phyloP scores from a whole-genome alignment of 352 stramenopile genomes.

The Phytophthora sp. region DNA sequence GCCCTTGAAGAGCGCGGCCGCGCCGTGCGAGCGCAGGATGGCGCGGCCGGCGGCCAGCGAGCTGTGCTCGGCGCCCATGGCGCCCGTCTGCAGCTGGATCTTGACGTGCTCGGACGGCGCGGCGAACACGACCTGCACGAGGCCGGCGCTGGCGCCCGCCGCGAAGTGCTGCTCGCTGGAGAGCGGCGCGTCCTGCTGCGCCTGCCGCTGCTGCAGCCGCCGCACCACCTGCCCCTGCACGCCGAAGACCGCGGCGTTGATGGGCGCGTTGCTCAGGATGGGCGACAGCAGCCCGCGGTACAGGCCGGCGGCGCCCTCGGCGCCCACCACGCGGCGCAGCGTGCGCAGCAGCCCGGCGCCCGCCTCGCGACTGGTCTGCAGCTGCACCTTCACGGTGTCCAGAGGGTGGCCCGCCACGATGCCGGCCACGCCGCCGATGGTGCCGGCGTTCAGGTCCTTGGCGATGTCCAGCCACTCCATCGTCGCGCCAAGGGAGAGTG shows the following conservation, averaged over 20 bases:
- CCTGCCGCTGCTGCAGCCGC: slow-evolving; percentile 27
- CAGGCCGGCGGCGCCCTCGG: slow-evolving; percentile 59
- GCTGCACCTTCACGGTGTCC: slow-evolving; percentile 86
- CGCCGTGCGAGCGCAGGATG: slow-evolving; percentile 45
- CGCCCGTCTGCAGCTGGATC: slow-evolving; percentile 78
- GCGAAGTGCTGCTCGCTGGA: slow-evolving; percentile 54
- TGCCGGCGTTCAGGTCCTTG: slow-evolving; percentile 82
- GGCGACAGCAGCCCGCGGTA: slow-evolving; percentile 80
- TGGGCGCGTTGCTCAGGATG: slow-evolving; percentile 81
- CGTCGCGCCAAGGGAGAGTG: background rate
- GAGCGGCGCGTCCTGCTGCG: slow-evolving; percentile 38
- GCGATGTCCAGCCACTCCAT: slow-evolving; percentile 80
- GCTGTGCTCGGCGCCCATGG: slow-evolving; percentile 48
- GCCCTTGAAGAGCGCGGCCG: slow-evolving; percentile 62
- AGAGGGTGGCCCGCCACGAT: slow-evolving; percentile 81
- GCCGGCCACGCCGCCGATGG: slow-evolving; percentile 70
- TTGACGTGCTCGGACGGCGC: slow-evolving; percentile 79
- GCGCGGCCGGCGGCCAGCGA: slow-evolving; percentile 52
- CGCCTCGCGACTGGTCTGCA: slow-evolving; percentile 56
- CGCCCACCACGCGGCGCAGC: slow-evolving; percentile 51
- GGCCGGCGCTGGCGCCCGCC: slow-evolving; percentile 55
- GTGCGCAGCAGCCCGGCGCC: slow-evolving; percentile 45
- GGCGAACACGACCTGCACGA: slow-evolving; percentile 72
- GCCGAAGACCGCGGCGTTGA: slow-evolving; percentile 84
- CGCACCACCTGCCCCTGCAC: slow-evolving; percentile 67